Evolutionary conservation across 2,329 filamentous ascomycete species (phyloP).

Genomic region (Curvularia sp.): DNA sequence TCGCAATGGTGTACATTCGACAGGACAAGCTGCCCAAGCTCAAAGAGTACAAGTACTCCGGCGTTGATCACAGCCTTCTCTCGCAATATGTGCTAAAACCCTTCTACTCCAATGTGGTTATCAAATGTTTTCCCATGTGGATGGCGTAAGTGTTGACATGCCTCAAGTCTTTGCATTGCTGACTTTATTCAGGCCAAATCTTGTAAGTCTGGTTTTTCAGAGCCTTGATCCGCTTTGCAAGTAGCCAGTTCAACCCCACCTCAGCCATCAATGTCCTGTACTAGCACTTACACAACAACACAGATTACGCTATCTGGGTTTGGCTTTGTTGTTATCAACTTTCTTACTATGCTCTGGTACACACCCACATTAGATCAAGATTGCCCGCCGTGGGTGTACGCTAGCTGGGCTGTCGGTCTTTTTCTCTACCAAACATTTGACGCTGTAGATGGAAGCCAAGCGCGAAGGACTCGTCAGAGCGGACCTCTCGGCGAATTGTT

Average conservation of each 20-base stretch:
- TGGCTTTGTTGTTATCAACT: slow-evolving; percentile 85
- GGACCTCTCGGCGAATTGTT: slow-evolving; percentile 95
- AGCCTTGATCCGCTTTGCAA: background rate
- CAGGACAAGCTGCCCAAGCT: slow-evolving; percentile 88
- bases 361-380: slow-evolving; percentile 92
- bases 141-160: slow-evolving; percentile 75
- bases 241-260: background rate
- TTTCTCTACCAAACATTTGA: slow-evolving; percentile 99
- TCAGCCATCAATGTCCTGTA: slow-evolving; percentile 8
- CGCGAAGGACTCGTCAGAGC: slow-evolving; percentile 87
- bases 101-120: slow-evolving; percentile 94
- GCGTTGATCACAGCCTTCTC: slow-evolving; percentile 86
- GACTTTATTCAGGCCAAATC: slow-evolving; percentile 46
- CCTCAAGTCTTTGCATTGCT: slow-evolving; percentile 20
- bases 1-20: slow-evolving; percentile 88
- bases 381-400: slow-evolving; percentile 95
- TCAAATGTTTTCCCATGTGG: slow-evolving; percentile 90
- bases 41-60: slow-evolving; percentile 93
- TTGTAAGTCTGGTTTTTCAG: slow-evolving; percentile 37
- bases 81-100: slow-evolving; percentile 96
- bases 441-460: slow-evolving; percentile 92
- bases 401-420: slow-evolving; percentile 84
- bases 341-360: slow-evolving; percentile 93
- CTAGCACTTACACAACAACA: slow-evolving; percentile 15
- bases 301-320: slow-evolving; percentile 90